phyloP scores from a whole-genome alignment of 1,139 yeast genomes.

The Tardiomyces blankii region DNA sequence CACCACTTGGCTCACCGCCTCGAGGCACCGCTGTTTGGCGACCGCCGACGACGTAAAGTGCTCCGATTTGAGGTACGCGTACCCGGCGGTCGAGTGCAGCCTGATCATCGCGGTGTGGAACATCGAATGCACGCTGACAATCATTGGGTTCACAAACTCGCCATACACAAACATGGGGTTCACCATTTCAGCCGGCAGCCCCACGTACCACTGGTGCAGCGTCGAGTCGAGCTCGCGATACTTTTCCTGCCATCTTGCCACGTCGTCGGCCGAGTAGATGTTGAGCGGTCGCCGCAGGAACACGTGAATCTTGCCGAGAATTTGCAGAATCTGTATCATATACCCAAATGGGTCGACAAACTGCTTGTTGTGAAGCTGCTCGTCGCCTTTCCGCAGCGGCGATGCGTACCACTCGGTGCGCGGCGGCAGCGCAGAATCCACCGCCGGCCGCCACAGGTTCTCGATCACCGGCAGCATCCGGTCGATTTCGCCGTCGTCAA shows the following conservation, averaged over 20 bases:
- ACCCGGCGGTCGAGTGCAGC: constrained; percentile 25
- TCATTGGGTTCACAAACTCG: constrained; percentile 9
- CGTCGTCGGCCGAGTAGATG: constrained; percentile 11
- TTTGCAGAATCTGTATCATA: constrained; percentile 10
- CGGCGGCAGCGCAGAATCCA: constrained; percentile 1
- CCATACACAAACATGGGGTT: not conserved
- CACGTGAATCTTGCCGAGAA: constrained; percentile 12
- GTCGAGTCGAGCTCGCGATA: constrained; percentile 13
- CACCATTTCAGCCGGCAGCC: constrained; percentile 10
- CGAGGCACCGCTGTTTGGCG: constrained; percentile 20
- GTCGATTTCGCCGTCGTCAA: constrained; percentile 11
- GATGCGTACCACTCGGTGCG: constrained; percentile 9
- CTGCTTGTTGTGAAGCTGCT: constrained; percentile 3
- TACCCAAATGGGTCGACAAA: constrained; percentile 11
- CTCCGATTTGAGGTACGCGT: constrained; percentile 23
- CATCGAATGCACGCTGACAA: constrained; percentile 18
- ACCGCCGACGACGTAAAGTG: constrained; percentile 20
- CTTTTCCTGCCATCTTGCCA: constrained; percentile 13
- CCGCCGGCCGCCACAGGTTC: constrained; percentile 7
- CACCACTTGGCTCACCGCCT: constrained; percentile 16
- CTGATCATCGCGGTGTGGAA: constrained; percentile 24
- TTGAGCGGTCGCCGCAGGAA: constrained; percentile 13
- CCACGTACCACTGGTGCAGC: constrained; percentile 13
- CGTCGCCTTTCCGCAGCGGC: constrained; percentile 5
- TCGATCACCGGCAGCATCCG: constrained; percentile 11